A percentile compares a stretch with the other conserved stretches of the same genome.
Evolutionary conservation across 2,329 filamentous ascomycete species (phyloP).

Genomic region (Alternaria sp.): DNA sequence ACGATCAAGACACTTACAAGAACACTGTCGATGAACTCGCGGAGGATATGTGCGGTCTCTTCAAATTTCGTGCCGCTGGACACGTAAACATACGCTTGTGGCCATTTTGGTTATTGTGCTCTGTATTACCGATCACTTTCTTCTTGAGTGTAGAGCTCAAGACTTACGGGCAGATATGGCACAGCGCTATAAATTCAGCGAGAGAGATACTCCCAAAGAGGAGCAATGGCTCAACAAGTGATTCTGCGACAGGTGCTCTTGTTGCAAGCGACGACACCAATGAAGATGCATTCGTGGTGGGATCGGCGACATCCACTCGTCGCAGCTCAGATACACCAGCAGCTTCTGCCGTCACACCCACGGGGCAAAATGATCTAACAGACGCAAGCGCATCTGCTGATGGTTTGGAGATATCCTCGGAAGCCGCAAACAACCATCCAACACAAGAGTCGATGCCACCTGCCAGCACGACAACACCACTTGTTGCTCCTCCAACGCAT

Average conservation of each 20-base stretch:
- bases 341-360: not conserved
- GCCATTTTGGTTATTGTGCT: not conserved
- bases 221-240: not conserved
- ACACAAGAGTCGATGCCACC: not conserved
- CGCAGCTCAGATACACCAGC: not conserved
- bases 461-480: not conserved
- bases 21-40: not conserved
- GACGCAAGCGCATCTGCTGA: not conserved
- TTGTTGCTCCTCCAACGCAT: not conserved
- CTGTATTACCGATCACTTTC: not conserved
- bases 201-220: not conserved
- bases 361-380: not conserved
- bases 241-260: not conserved
- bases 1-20: constrained; percentile 6
- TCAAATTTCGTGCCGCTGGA: not conserved
- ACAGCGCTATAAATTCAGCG: not conserved
- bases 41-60: not conserved
- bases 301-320: not conserved
- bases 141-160: not conserved
- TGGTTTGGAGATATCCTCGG: not conserved
- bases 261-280: not conserved
- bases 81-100: not conserved
- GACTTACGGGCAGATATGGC: not conserved
- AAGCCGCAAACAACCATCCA: not conserved
- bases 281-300: not conserved